These are phyloP conservation scores for Wickerhamomyces chaumierensis DNA, from an alignment of 805 yeast genomes.

Conservation along the genomic window DNA sequence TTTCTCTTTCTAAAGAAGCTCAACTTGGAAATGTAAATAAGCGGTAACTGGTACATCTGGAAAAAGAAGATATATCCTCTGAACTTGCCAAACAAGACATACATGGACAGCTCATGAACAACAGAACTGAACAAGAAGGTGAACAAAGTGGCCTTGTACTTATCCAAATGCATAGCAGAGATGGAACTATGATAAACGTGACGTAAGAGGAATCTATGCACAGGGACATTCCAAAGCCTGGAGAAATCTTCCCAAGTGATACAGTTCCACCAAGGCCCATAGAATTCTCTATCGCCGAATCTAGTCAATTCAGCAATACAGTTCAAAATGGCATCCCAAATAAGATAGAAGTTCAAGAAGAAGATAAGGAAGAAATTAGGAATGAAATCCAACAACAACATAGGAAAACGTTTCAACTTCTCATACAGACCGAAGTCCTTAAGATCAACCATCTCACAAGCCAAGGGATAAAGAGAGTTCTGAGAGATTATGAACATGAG, in stretches of 20 bases:
- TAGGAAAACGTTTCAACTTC: conserved; percentile 37
- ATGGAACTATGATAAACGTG: conserved; percentile 92
- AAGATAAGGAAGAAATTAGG: conserved; percentile 75
- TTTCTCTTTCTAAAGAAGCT: conserved; percentile 42
- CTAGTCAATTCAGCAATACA: conserved; percentile 79
- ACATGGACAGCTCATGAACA: conserved; percentile 91
- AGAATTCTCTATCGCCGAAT: conserved; percentile 87
- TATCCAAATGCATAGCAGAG: conserved; percentile 58
- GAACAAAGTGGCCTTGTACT: conserved; percentile 56
- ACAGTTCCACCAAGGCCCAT: conserved; percentile 97
- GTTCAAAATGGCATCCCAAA: conserved; percentile 92
- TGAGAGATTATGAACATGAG: conserved; percentile 78
- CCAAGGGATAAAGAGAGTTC: conserved; percentile 62
- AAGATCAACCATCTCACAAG: conserved; percentile 44
- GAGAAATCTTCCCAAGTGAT: conserved; percentile 90
- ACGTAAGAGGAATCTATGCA: conserved; percentile 75
- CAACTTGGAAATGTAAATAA: conserved; percentile 53
- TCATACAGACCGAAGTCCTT: conserved; percentile 30
- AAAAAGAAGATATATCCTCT: conserved; percentile 71
- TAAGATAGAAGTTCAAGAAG: conserved; percentile 70
- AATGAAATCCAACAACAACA: conserved; percentile 57
- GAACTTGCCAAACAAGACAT: conserved; percentile 63
- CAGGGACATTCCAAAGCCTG: conserved; percentile 91
- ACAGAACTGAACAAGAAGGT: conserved; percentile 73
- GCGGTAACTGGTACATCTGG: conserved; percentile 84